A percentile compares a stretch with the other conserved stretches of the same genome.
phyloP scores from a whole-genome alignment of 768 basidiomycete genomes.

The Cystoderma amianthinum region DNA sequence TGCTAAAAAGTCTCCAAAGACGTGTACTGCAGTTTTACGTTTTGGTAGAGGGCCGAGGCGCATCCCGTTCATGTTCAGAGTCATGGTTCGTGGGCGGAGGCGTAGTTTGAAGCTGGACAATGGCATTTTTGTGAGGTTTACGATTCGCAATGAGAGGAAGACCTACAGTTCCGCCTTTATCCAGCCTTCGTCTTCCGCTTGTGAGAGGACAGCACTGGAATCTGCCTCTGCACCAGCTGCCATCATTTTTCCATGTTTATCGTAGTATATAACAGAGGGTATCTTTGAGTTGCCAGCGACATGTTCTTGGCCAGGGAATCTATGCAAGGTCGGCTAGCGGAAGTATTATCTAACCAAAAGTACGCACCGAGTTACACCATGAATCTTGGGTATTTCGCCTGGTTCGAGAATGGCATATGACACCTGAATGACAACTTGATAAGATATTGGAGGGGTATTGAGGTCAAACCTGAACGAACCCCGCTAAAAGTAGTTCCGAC shows the following conservation, averaged over 20 bases:
- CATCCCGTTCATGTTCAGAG: constrained; percentile 81
- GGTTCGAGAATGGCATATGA: constrained; percentile 83
- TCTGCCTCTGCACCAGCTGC: constrained; percentile 79
- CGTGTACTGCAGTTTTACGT: constrained; percentile 62
- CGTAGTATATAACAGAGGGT: constrained; percentile 72
- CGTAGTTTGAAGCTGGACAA: constrained; percentile 68
- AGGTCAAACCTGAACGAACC: constrained; percentile 17
- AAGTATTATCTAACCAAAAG: not conserved
- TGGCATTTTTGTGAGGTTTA: constrained; percentile 1
- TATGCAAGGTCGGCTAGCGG: constrained; percentile 13
- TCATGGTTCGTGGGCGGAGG: constrained; percentile 70
- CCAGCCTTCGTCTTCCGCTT: constrained; percentile 77
- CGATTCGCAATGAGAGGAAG: constrained; percentile 1
- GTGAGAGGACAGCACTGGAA: constrained; percentile 42
- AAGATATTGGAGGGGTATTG: constrained; percentile 4
- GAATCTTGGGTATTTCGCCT: constrained; percentile 73
- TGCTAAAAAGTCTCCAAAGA: constrained; percentile 73
- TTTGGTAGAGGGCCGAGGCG: constrained; percentile 60
- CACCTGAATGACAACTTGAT: constrained; percentile 24
- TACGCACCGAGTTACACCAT: constrained; percentile 69
- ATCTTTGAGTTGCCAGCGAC: constrained; percentile 83
- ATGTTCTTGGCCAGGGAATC: constrained; percentile 83
- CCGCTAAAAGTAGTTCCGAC: constrained; percentile 82
- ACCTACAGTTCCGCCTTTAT: constrained; percentile 69
- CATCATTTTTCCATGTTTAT: constrained; percentile 55